These are phyloP conservation scores for Xylaria sp. DNA, from an alignment of 2,329 filamentous ascomycete genomes.

Conservation along the genomic window DNA sequence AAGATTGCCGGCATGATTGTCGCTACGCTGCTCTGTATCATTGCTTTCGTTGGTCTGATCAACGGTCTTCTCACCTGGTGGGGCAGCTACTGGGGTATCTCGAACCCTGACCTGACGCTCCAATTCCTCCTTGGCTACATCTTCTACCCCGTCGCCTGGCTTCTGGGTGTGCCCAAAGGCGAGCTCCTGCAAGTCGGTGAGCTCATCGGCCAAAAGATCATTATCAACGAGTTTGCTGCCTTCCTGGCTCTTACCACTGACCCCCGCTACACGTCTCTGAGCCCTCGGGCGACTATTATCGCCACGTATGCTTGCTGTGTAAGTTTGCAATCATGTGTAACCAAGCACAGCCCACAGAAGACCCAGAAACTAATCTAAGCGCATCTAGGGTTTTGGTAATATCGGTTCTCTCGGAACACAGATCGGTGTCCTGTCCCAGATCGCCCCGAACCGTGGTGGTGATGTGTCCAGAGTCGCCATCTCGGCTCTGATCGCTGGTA, in stretches of 20 bases:
- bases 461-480: slow-evolving; percentile 81
- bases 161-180: slow-evolving; percentile 74
- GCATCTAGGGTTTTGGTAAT: slow-evolving; percentile 75
- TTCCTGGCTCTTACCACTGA: slow-evolving; percentile 68
- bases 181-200: slow-evolving; percentile 78
- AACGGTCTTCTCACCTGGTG: slow-evolving; percentile 79
- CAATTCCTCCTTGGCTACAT: slow-evolving; percentile 77
- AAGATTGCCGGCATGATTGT: slow-evolving; percentile 82
- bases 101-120: slow-evolving; percentile 72
- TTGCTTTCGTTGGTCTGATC: slow-evolving; percentile 73
- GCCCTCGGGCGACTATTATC: slow-evolving; percentile 79
- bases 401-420: slow-evolving; percentile 89
- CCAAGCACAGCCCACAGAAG: neutral
- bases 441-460: slow-evolving; percentile 77
- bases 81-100: slow-evolving; percentile 75
- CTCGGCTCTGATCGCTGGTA: slow-evolving; percentile 80
- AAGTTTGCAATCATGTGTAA: slow-evolving; percentile 43
- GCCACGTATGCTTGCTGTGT: slow-evolving; percentile 85
- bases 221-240: slow-evolving; percentile 86
- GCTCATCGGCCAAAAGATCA: slow-evolving; percentile 86
- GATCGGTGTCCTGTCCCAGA: slow-evolving; percentile 86
- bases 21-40: slow-evolving; percentile 77
- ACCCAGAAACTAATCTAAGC: slow-evolving; percentile 35
- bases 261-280: slow-evolving; percentile 66
- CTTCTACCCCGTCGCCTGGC: slow-evolving; percentile 77